Base-by-base conservation (phyloP, 495 filamentous ascomycete genomes). In the Melanomma pulvis-pyrius region DNA sequence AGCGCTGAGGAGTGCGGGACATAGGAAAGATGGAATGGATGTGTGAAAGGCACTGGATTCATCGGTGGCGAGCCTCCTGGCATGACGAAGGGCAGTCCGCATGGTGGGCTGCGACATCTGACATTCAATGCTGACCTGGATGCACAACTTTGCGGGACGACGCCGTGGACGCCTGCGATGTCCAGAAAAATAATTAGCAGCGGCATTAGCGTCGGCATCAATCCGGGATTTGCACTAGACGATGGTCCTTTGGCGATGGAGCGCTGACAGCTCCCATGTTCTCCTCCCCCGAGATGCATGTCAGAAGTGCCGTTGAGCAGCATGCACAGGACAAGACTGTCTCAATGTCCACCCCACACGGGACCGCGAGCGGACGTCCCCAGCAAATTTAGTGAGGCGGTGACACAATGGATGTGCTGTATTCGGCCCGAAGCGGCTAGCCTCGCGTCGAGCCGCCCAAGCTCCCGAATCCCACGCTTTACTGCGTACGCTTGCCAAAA, bases 11-110 rank as follows among this genome's bases (percentile, higher is more conserved):
- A 70, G 54, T 13, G 59, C 56, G 6, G 71, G 71, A 32, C 67
- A 73, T 5, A 70, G 63, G 34, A 72, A 72, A 17, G 32, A 24
- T 11, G 70, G 66, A 22, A 72, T 54, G 15, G 61, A 66, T 3
- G 54, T 24, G 28, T 60, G 57, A 0, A 48, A 8, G 3, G 39
- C 30, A 26, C 17, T 6, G 0, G 21, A 2, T 52, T 68, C 64
- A 6, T 61, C 21, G 3, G 46, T 17, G 5, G 46, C 19, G n/a
- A 68, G 25, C 7, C 47, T 61, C 17, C 65, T 44, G 7, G 64
- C 49, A 24, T 71, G 69, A 1, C 55, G 34, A 13, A 71, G 52
- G 54, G 65, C 59, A 36, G 44, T 19, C 24, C 69, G 53, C 69
- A 71, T 71, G 21, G 21, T 53, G 49, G n/a, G 39, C n/a, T 6